Evolutionary conservation across 2,329 filamentous ascomycete genomes (phyloP), one percentile per base, ranked within the genome.

Genomic region (Diaporthe amygdali): DNA sequence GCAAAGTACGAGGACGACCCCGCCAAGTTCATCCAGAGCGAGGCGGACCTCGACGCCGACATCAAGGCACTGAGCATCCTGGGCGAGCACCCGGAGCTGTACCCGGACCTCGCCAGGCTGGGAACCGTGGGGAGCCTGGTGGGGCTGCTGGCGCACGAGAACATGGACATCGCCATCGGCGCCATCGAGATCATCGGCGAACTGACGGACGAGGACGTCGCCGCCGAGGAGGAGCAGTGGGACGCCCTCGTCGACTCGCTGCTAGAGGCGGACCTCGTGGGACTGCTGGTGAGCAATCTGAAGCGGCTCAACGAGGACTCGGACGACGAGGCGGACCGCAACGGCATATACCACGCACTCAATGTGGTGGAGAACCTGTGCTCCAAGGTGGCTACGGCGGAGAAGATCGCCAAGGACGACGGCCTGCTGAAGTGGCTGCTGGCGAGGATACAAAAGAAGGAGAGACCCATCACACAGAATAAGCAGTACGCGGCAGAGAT

Each of bases 401-500:
- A 95, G 74, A 89, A 87, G 49, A 90, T 98, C 63, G 94, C 92
- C 5, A 84, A 88, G 71, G 89, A 96, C 72, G 89, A 90, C 7
- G 84, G 84, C 9, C 84, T 97, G 0, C 79, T 98, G 9, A 84
- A 88, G 54, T 98, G 94, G 94, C 87, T 99, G 3, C 84, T 97
- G 44, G 82, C 87, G 63, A 89, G 96, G 63, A 92, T 94, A 73
- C 90, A 93, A 75, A 87, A 93, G 75, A 87, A 86, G 69, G 87
- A 88, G 64, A 84, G 84, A 5, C 84, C 86, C 0, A 89, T 97
- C 0, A 87, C 90, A 6, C 96, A 99, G 79, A 99, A 99, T 79
- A 97, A 96, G 79, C 96, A 98, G 80, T 99, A 98, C 79, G 90
- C 95, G 0, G 94, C 96, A 20, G 96, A 99, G 82, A 90, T 98